Percentiles rank a stretch among this genome's conserved stretches.
Conservation (phyloP, 1,284 basidiomycete species). For the Melampsora larici-populina region DNA sequence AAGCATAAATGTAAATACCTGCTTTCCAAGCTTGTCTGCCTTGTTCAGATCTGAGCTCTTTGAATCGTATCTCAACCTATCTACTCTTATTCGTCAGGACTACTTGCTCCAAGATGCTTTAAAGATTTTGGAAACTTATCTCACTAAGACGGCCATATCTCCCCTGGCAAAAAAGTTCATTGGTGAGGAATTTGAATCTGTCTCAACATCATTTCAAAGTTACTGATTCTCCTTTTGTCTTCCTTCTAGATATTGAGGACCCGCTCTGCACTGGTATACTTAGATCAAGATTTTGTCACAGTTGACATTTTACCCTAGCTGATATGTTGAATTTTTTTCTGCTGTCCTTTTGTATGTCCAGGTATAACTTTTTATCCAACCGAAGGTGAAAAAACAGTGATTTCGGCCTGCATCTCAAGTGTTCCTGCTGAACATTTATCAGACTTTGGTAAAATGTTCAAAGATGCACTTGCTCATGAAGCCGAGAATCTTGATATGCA, state of each 20-base stretch:
- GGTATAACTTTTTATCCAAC: constrained; percentile 81
- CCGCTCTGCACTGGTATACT: constrained; percentile 70
- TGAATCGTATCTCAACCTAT: neutral
- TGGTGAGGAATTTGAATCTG: constrained; percentile 10
- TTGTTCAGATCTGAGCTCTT: neutral
- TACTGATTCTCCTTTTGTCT: constrained; percentile 65
- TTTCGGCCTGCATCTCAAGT: constrained; percentile 76
- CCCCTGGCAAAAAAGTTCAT: constrained; percentile 43
- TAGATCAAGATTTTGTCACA: neutral
- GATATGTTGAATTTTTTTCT: neutral
- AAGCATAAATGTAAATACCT: constrained; percentile 66
- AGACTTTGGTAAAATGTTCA: constrained; percentile 68
- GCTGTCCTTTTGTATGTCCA: constrained; percentile 54
- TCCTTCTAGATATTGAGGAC: constrained; percentile 88
- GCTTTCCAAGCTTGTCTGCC: constrained; percentile 45
- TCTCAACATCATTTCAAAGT: neutral
- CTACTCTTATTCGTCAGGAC: constrained; percentile 16
- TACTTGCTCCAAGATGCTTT: constrained; percentile 29
- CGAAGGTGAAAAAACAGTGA: constrained; percentile 66
- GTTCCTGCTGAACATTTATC: constrained; percentile 78
- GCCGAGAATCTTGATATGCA: constrained; percentile 83
- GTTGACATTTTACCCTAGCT: neutral
- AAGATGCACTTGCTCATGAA: constrained; percentile 66
- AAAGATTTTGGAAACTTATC: constrained; percentile 47
- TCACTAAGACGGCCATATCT: constrained; percentile 50